Percentiles rank a stretch among this genome's conserved stretches.
Conservation (phyloP, 148 eudicot genomes). For the Rhododendron mucronatum region DNA sequence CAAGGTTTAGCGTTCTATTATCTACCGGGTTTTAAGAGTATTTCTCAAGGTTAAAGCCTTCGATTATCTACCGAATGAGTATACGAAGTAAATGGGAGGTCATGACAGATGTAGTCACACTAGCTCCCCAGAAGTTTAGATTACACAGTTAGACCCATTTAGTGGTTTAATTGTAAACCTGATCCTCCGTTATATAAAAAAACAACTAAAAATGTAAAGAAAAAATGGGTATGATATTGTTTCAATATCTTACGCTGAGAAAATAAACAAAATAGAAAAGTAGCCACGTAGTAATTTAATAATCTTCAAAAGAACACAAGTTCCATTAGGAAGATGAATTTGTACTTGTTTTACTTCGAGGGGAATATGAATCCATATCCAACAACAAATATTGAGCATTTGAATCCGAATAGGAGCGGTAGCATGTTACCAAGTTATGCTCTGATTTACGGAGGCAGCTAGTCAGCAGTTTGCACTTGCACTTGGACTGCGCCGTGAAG, state of each 20-base stretch:
- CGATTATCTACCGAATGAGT: too few species aligned
- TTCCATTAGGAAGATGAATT: not conserved
- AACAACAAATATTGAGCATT: not conserved
- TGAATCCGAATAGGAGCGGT: not conserved
- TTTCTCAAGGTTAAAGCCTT: too few species aligned
- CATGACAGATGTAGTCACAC: too few species aligned
- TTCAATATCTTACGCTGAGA: not conserved
- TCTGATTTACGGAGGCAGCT: too few species aligned
- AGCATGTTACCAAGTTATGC: not conserved
- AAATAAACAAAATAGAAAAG: not conserved
- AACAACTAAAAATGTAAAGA: too few species aligned
- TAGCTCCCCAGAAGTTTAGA: rapidly evolving
- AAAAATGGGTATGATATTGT: not conserved
- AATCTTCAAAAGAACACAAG: not conserved
- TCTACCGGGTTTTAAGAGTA: too few species aligned
- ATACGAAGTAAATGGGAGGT: rapidly evolving
- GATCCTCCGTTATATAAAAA: too few species aligned
- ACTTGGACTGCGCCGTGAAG: not conserved
- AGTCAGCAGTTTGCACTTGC: too few species aligned
- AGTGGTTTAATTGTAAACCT: too few species aligned
- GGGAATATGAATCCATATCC: not conserved
- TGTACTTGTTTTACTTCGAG: not conserved
- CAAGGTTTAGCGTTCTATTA: too few species aligned
- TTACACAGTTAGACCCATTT: too few species aligned
- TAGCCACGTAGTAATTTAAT: too few species aligned